Percentiles rank a stretch among this genome's conserved stretches.
phyloP scores from a whole-genome alignment of 345 rosid species.

The Aquilaria sinensis region DNA sequence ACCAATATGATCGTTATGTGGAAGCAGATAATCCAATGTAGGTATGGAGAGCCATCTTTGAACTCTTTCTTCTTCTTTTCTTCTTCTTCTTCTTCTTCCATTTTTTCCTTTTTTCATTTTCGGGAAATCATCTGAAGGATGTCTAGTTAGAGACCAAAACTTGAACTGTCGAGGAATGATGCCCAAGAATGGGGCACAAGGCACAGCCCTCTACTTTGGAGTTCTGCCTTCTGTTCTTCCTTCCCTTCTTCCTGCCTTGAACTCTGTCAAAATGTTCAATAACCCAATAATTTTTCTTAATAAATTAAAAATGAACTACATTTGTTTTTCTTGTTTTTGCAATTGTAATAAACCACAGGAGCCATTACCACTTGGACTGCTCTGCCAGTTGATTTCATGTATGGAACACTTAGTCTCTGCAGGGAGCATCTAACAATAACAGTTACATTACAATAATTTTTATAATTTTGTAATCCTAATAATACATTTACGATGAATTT shows the following conservation, averaged over 20 bases:
- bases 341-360: background rate
- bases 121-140: background rate
- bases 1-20: too few species aligned
- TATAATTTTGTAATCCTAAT: too few species aligned
- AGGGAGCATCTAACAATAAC: too few species aligned
- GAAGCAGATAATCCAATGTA: too few species aligned
- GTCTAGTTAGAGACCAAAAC: background rate
- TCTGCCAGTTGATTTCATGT: conserved; percentile 20
- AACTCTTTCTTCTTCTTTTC: too few species aligned
- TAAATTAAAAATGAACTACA: background rate
- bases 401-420: conserved; percentile 38
- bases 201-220: conserved; percentile 30
- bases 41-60: too few species aligned
- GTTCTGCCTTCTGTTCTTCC: conserved; percentile 18
- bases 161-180: conserved; percentile 13
- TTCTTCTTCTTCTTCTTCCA: too few species aligned
- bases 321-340: background rate
- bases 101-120: too few species aligned
- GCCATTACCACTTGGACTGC: conserved; percentile 6
- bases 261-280: conserved; percentile 8
- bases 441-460: too few species aligned
- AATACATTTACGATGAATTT: too few species aligned
- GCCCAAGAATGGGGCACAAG: conserved; percentile 31
- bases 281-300: background rate
- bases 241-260: conserved; percentile 10